These are phyloP conservation scores for Blastobotrys attinorum DNA, from an alignment of 805 yeast species.

Conservation along the genomic window DNA sequence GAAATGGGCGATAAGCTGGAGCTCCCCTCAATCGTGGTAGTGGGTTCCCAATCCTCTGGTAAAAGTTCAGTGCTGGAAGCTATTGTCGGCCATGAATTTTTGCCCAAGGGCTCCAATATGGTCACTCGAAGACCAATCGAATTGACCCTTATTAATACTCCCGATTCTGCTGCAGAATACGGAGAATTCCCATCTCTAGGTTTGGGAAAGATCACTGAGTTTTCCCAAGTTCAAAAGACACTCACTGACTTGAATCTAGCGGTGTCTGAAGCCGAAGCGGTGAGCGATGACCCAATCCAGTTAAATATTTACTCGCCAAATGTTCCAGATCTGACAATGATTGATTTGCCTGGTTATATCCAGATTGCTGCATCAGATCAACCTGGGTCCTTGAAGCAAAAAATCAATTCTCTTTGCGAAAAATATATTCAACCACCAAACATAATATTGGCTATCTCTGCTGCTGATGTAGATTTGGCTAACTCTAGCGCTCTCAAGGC, in stretches of 20 bases:
- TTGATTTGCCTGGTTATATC: conserved; percentile 95
- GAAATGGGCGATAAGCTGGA: conserved; percentile 71
- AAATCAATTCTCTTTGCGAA: conserved; percentile 73
- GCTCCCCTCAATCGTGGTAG: conserved; percentile 90
- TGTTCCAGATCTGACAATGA: conserved; percentile 88
- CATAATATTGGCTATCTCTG: conserved; percentile 88
- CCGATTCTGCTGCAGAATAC: conserved; percentile 68
- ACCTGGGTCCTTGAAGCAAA: conserved; percentile 72
- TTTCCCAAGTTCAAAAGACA: conserved; percentile 80
- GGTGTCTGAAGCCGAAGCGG: conserved; percentile 77
- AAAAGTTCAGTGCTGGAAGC: conserved; percentile 94
- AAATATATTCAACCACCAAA: conserved; percentile 86
- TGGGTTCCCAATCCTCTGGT: conserved; percentile 97
- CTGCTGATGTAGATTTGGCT: conserved; percentile 97
- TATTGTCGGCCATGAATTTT: conserved; percentile 94
- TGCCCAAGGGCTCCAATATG: conserved; percentile 97
- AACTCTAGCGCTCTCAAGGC: conserved; percentile 93
- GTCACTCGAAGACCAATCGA: conserved; percentile 97
- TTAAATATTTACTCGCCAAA: conserved; percentile 81
- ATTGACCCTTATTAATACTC: conserved; percentile 81
- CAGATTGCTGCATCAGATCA: conserved; percentile 97
- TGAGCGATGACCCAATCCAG: conserved; percentile 90
- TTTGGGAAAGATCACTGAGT: conserved; percentile 75
- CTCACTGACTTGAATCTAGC: conserved; percentile 85
- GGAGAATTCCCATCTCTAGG: conserved; percentile 93